Evolutionary conservation across 2,329 filamentous ascomycete species (phyloP).

Genomic region (Corinectria fuckeliana): DNA sequence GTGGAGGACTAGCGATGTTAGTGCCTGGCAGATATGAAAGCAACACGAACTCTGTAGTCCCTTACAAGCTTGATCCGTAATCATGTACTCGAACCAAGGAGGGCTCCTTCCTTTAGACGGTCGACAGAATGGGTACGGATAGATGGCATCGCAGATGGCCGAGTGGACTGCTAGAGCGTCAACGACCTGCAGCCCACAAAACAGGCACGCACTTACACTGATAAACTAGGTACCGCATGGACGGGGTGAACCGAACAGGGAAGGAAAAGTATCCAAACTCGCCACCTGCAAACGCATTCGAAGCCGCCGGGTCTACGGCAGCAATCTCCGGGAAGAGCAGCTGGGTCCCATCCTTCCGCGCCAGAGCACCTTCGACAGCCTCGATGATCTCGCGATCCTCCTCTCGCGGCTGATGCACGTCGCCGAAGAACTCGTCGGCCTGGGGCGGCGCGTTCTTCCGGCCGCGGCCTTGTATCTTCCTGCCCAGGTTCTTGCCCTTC

Average conservation of each 20-base stretch:
- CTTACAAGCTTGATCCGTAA: constrained; percentile 28
- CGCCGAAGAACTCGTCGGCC: not conserved
- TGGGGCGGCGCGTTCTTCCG: constrained; percentile 21
- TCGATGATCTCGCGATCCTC: not conserved
- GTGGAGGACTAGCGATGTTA: constrained; percentile 22
- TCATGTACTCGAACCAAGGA: constrained; percentile 30
- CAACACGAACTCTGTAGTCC: too few relatives aligned
- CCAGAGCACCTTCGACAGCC: not conserved
- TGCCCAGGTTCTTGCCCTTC: constrained; percentile 33
- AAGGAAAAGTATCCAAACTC: constrained; percentile 32
- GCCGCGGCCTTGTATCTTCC: constrained; percentile 26
- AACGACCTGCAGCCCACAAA: not conserved
- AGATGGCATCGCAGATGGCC: constrained; percentile 21
- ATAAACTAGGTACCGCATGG: constrained; percentile 29
- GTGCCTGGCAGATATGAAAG: not conserved
- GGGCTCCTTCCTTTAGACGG: constrained; percentile 9
- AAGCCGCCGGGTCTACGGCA: not conserved
- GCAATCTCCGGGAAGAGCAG: constrained; percentile 26
- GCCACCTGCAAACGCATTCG: constrained; percentile 20
- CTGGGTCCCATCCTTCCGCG: not conserved
- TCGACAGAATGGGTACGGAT: constrained; percentile 28
- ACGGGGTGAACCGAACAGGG: constrained; percentile 26
- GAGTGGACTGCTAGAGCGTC: constrained; percentile 18
- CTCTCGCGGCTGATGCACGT: not conserved
- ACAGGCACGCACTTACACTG: constrained; percentile 20